Conservation (phyloP, 2,329 filamentous ascomycete species). For the Exophiala oligosperma region DNA sequence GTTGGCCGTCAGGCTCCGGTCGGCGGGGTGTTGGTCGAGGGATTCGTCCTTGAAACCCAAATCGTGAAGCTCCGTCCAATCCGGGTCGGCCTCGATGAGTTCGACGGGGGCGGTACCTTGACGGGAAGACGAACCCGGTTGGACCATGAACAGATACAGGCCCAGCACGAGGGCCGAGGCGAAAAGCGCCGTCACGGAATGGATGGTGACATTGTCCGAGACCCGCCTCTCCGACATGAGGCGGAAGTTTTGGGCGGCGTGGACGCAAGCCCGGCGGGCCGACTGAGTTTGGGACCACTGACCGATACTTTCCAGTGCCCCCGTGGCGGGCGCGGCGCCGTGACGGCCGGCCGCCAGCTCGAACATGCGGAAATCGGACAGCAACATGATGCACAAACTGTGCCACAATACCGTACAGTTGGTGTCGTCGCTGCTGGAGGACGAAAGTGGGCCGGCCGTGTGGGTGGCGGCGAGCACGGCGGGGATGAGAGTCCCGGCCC, state of each 20-base stretch:
- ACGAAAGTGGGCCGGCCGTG: conserved; percentile 15
- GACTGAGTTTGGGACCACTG: conserved; percentile 53
- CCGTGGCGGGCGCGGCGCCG: conserved; percentile 48
- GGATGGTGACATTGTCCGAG: conserved; percentile 53
- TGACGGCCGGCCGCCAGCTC: conserved; percentile 53
- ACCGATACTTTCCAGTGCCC: conserved; percentile 52
- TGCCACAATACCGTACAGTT: conserved; percentile 56
- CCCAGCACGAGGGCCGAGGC: conserved; percentile 53
- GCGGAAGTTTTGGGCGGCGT: conserved; percentile 55
- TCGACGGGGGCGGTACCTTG: conserved; percentile 38
- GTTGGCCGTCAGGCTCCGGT: conserved; percentile 35
- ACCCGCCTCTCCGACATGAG: conserved; percentile 53
- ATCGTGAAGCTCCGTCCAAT: conserved; percentile 46
- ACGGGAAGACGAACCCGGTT: conserved; percentile 29
- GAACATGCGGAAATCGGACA: conserved; percentile 54
- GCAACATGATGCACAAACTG: conserved; percentile 53
- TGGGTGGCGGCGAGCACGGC: conserved; percentile 19
- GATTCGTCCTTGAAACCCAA: conserved; percentile 21
- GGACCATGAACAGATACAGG: conserved; percentile 53
- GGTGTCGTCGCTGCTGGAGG: conserved; percentile 35
- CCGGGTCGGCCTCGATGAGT: conserved; percentile 48
- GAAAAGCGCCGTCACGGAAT: conserved; percentile 52
- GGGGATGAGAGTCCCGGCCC: conserved; percentile 37
- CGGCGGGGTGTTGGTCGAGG: conserved; percentile 3
- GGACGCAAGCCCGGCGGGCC: conserved; percentile 51